Conservation (phyloP, 345 rosid genomes). For the Schrenkiella parvula region DNA sequence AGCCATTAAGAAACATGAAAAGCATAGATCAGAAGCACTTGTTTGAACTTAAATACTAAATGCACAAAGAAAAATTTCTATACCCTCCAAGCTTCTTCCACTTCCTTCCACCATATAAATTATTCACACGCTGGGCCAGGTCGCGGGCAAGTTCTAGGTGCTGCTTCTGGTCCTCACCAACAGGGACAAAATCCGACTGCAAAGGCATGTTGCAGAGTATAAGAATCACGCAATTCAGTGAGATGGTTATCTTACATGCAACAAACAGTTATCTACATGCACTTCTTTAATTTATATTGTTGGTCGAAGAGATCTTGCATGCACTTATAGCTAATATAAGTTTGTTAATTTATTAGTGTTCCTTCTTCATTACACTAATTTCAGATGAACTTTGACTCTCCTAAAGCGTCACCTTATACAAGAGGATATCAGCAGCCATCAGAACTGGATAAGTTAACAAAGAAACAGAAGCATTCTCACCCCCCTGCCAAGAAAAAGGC, state of each 20-base stretch:
- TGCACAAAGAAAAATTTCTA: conserved; percentile 5
- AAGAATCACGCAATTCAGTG: conserved; percentile 39
- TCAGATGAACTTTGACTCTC: background rate
- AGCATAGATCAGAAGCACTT: background rate
- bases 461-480: conserved; percentile 74
- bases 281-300: background rate
- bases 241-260: conserved; percentile 11
- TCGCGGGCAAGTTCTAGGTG: conserved; percentile 90
- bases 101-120: conserved; percentile 87
- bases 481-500: conserved; percentile 50
- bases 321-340: background rate
- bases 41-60: background rate
- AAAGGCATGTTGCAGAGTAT: conserved; percentile 43
- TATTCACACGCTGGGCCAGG: conserved; percentile 75
- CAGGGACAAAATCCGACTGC: conserved; percentile 94
- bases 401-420: conserved; percentile 63
- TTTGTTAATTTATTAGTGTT: background rate
- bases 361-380: background rate
- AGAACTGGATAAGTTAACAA: conserved; percentile 85
- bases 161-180: conserved; percentile 97
- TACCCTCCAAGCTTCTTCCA: conserved; percentile 98
- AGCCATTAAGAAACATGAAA: background rate
- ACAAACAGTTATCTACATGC: conserved; percentile 5
- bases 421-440: conserved; percentile 90
- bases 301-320: background rate